phyloP scores from a whole-genome alignment of 2,329 filamentous ascomycete species.

The Paecilomyces dactylethromorphus region DNA sequence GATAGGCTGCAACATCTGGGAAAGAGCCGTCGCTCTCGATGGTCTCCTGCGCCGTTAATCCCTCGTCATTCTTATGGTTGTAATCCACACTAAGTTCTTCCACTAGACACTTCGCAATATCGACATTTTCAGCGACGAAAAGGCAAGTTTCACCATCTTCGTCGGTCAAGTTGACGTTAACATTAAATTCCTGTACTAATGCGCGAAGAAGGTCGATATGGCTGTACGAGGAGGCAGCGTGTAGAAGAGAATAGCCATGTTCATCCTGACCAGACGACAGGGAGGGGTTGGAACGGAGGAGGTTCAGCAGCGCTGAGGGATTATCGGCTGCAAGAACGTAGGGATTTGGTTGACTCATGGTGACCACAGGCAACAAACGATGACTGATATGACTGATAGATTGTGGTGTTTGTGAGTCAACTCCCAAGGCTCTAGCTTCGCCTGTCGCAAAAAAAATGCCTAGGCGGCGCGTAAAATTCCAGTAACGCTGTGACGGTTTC shows the following conservation, averaged over 20 bases:
- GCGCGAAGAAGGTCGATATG: conserved; percentile 72
- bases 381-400: background rate
- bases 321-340: conserved; percentile 79
- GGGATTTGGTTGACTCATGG: conserved; percentile 48
- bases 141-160: conserved; percentile 92
- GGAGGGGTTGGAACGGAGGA: conserved; percentile 67
- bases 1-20: conserved; percentile 66
- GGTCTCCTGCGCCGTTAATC: conserved; percentile 72
- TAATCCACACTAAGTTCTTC: conserved; percentile 73
- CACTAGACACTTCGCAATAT: conserved; percentile 70
- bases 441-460: background rate
- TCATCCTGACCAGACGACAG: conserved; percentile 76
- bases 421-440: background rate
- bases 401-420: background rate
- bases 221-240: conserved; percentile 89
- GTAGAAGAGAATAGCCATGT: conserved; percentile 88
- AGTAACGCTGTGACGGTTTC: background rate
- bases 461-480: background rate
- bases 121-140: conserved; percentile 79
- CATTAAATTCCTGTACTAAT: conserved; percentile 68
- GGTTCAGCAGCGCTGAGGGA: conserved; percentile 63
- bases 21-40: conserved; percentile 73
- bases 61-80: conserved; percentile 62
- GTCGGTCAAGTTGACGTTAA: conserved; percentile 74
- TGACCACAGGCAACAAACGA: conserved; percentile 2